Percentiles rank a stretch among this genome's conserved stretches.
Conservation (phyloP, 495 filamentous ascomycete genomes). For the Daldinia childiae region DNA sequence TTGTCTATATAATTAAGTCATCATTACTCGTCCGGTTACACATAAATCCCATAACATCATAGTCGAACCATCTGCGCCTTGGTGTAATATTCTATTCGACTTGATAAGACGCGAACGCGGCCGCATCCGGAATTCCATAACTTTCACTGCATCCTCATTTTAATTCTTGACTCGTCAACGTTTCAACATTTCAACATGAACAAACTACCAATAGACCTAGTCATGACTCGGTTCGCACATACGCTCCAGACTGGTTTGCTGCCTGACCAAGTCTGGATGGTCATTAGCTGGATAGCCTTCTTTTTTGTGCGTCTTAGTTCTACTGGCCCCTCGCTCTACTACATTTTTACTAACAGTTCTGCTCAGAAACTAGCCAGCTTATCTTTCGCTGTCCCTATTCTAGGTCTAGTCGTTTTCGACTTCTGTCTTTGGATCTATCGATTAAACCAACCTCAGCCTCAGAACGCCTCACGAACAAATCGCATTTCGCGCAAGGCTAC, state of each 20-base stretch:
- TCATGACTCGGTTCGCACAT: constrained; percentile 35
- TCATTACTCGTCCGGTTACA: neutral
- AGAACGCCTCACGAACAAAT: constrained; percentile 25
- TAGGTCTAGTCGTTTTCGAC: constrained; percentile 52
- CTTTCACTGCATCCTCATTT: neutral
- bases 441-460: constrained; percentile 38
- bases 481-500: constrained; percentile 19
- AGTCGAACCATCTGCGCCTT: constrained; percentile 10
- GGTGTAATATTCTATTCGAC: neutral
- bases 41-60: constrained; percentile 2
- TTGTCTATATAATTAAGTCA: constrained; percentile 6
- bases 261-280: constrained; percentile 38
- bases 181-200: constrained; percentile 33
- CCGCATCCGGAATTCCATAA: constrained; percentile 7
- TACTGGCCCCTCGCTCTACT: neutral
- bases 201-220: constrained; percentile 29
- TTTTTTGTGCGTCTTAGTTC: constrained; percentile 38
- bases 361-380: constrained; percentile 45
- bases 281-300: constrained; percentile 45
- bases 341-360: constrained; percentile 11
- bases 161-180: neutral
- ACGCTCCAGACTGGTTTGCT: constrained; percentile 21
- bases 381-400: constrained; percentile 43
- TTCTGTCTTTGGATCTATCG: constrained; percentile 58
- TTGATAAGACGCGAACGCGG: constrained; percentile 25